A percentile compares a stretch with the other conserved stretches of the same genome.
These are phyloP conservation scores for Dryas drummondii DNA, from an alignment of 306 rosid genomes.

Conservation along the genomic window DNA sequence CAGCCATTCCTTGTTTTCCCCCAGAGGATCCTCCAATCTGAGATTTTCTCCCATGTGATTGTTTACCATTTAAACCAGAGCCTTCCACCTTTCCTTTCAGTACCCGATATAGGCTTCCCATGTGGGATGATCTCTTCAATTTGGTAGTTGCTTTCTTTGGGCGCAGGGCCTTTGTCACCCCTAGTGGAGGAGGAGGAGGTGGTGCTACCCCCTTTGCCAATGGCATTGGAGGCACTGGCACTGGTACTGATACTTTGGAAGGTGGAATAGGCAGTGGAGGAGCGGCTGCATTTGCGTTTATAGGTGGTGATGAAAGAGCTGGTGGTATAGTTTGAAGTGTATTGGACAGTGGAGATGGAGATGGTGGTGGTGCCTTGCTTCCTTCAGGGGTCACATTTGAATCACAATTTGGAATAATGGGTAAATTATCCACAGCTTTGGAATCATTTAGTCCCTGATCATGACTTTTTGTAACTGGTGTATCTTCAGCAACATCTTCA, in stretches of 20 bases:
- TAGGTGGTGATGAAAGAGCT: not conserved
- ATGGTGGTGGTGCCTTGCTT: conserved; percentile 4
- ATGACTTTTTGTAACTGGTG: not conserved
- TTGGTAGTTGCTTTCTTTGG: conserved; percentile 30
- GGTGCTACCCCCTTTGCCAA: conserved; percentile 10
- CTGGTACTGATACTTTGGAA: not conserved
- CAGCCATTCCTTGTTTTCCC: conserved; percentile 42
- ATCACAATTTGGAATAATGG: not conserved
- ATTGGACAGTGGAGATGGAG: not conserved
- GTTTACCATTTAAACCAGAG: conserved; percentile 17
- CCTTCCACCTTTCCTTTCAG: conserved; percentile 43
- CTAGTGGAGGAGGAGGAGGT: conserved; percentile 37
- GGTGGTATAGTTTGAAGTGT: too few relatives aligned
- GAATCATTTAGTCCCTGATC: conserved; percentile 13
- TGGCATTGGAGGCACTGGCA: conserved; percentile 8
- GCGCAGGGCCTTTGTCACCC: conserved; percentile 18
- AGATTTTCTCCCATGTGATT: conserved; percentile 9
- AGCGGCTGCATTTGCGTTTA: not conserved
- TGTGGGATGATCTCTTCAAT: conserved; percentile 44
- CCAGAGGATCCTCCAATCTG: conserved; percentile 4
- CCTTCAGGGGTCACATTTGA: not conserved
- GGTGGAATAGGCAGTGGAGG: conserved; percentile 18
- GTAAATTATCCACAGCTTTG: not conserved
- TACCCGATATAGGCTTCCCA: conserved; percentile 35
- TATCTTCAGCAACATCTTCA: not conserved